Evolutionary conservation across 2,329 filamentous ascomycete genomes (phyloP).

Genomic region (Colletotrichum magnum): DNA sequence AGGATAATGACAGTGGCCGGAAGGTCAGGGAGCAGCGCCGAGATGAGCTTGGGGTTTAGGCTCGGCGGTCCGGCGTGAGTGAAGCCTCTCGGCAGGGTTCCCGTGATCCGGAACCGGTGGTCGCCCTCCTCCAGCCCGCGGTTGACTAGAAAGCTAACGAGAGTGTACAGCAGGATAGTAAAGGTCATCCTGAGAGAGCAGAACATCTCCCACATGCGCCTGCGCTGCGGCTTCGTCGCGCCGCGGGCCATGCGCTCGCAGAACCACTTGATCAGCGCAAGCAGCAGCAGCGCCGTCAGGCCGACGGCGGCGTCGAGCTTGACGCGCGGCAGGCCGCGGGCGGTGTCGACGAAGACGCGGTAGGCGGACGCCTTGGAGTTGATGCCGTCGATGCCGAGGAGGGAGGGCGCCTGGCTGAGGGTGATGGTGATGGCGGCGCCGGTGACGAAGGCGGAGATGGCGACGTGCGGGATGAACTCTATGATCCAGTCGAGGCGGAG

Average conservation of each 20-base stretch:
- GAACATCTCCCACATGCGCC: slow-evolving; percentile 79
- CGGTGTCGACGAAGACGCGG: slow-evolving; percentile 64
- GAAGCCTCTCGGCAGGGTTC: slow-evolving; percentile 67
- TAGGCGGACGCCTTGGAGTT: slow-evolving; percentile 66
- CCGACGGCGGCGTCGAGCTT: slow-evolving; percentile 82
- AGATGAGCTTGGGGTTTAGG: slow-evolving; percentile 69
- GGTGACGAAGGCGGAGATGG: slow-evolving; percentile 70
- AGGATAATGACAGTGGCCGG: slow-evolving; percentile 83
- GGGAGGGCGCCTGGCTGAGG: slow-evolving; percentile 63
- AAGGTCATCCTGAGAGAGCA: slow-evolving; percentile 83
- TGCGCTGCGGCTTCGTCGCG: slow-evolving; percentile 68
- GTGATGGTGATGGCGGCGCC: slow-evolving; percentile 66
- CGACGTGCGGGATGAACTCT: slow-evolving; percentile 67
- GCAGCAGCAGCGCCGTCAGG: slow-evolving; percentile 75
- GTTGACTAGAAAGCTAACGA: slow-evolving; percentile 80
- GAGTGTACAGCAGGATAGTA: slow-evolving; percentile 81
- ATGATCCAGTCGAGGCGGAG: slow-evolving; percentile 67
- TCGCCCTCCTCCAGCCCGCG: slow-evolving; percentile 62
- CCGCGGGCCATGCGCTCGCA: slow-evolving; percentile 71
- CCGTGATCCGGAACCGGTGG: slow-evolving; percentile 73
- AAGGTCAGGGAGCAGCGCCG: slow-evolving; percentile 71
- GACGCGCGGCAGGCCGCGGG: slow-evolving; percentile 61
- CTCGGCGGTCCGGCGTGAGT: slow-evolving; percentile 72
- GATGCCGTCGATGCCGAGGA: slow-evolving; percentile 65
- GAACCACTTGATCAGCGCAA: slow-evolving; percentile 70